Evolutionary conservation across 2,329 filamentous ascomycete genomes (phyloP).

Genomic region (Lachnellula hyalina): DNA sequence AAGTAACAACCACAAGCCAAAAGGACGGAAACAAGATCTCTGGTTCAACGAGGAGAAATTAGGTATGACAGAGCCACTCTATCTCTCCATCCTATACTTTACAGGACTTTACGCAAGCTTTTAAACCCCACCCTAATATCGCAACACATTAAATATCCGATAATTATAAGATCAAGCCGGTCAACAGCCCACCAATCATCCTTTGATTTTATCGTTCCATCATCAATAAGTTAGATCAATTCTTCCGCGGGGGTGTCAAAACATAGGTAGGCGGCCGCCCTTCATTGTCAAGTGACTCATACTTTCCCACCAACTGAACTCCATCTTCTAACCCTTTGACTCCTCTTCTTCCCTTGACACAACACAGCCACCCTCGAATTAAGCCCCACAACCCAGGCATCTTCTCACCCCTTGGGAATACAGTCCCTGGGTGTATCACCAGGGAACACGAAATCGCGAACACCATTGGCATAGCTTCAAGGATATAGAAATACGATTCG

Average conservation of each 20-base stretch:
- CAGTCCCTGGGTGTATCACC: slow-evolving; percentile 12
- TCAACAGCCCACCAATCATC: too few relatives aligned
- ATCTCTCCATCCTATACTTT: too few relatives aligned
- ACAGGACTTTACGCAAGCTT: too few relatives aligned
- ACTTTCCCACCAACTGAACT: neutral
- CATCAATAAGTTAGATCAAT: neutral
- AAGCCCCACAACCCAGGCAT: neutral
- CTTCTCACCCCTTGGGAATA: slow-evolving; percentile 4
- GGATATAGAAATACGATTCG: slow-evolving; percentile 46
- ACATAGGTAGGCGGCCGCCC: neutral
- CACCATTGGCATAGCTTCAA: slow-evolving; percentile 50
- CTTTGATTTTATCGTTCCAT: too few relatives aligned
- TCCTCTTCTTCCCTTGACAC: neutral
- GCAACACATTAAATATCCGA: too few relatives aligned
- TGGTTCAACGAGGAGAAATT: too few relatives aligned
- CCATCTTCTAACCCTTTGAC: neutral
- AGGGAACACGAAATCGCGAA: slow-evolving; percentile 16
- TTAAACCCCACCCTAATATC: too few relatives aligned
- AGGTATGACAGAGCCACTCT: too few relatives aligned
- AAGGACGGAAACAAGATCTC: too few relatives aligned
- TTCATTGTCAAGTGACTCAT: neutral
- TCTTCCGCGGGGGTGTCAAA: neutral
- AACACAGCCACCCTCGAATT: neutral
- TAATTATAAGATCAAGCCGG: too few relatives aligned
- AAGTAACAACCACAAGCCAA: too few relatives aligned